These are phyloP conservation scores for Globisporangium okanoganense DNA, from an alignment of 352 stramenopile species.

Conservation along the genomic window DNA sequence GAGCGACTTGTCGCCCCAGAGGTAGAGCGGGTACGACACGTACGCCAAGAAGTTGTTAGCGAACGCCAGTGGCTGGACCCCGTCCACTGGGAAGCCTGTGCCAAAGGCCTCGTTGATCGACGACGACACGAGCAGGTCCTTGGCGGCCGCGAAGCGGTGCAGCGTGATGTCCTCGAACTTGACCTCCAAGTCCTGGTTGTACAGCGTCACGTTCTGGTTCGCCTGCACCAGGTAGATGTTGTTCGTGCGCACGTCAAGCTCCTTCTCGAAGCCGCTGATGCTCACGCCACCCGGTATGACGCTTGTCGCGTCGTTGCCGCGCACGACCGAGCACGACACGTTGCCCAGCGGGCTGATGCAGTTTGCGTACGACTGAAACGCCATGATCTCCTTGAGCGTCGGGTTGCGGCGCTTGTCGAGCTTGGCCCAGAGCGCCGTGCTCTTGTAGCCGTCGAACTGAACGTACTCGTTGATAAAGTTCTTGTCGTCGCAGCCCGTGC, in stretches of 20 bases:
- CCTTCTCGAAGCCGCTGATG: slow-evolving; percentile 42
- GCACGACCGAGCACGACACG: slow-evolving; percentile 51
- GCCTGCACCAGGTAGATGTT: slow-evolving; percentile 53
- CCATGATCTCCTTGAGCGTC: slow-evolving; percentile 38
- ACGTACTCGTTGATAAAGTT: slow-evolving; percentile 51
- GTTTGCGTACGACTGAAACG: slow-evolving; percentile 52
- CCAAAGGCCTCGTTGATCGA: slow-evolving; percentile 26
- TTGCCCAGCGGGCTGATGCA: slow-evolving; percentile 40
- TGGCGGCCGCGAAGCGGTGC: slow-evolving; percentile 44
- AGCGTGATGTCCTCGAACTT: slow-evolving; percentile 46
- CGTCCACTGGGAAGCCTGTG: slow-evolving; percentile 43
- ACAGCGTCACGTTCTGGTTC: slow-evolving; percentile 57
- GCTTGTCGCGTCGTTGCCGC: slow-evolving; percentile 48
- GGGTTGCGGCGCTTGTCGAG: slow-evolving; percentile 42
- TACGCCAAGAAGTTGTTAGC: slow-evolving; percentile 50
- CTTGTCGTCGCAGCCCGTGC: slow-evolving; percentile 54
- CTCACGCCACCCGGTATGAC: slow-evolving; percentile 39
- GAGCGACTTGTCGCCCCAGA: slow-evolving; percentile 48
- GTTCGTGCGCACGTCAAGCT: slow-evolving; percentile 30
- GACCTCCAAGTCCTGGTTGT: slow-evolving; percentile 34
- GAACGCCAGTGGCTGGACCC: slow-evolving; percentile 50
- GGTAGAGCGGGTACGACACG: slow-evolving; percentile 56
- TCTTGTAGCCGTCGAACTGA: slow-evolving; percentile 41
- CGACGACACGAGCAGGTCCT: slow-evolving; percentile 27
- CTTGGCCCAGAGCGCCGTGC: slow-evolving; percentile 36